Evolutionary conservation across 73 alveolate species (phyloP).

Genomic region (Breviolum minutum): DNA sequence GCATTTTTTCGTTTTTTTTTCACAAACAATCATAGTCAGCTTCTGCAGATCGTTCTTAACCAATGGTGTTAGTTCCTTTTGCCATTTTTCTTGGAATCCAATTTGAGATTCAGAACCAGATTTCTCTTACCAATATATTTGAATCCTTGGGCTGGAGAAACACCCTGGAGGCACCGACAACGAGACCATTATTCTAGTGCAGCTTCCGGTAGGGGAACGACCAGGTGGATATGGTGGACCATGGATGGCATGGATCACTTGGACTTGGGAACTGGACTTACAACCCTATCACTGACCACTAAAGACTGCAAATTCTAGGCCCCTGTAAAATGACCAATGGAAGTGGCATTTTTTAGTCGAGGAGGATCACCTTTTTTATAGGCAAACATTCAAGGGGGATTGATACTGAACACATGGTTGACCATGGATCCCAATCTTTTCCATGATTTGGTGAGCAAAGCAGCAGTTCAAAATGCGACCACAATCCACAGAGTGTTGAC

Average conservation of each 20-base stretch:
- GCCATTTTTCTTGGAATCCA: not conserved
- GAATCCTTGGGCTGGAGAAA: not conserved
- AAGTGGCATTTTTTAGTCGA: too few species aligned
- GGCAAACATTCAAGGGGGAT: too few species aligned
- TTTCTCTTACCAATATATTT: not conserved
- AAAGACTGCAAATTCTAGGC: too few species aligned
- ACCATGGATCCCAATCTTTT: too few species aligned
- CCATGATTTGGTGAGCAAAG: too few species aligned
- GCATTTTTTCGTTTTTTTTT: not conserved
- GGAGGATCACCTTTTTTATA: too few species aligned
- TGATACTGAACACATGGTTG: too few species aligned
- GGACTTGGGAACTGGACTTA: not conserved
- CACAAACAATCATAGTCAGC: not conserved
- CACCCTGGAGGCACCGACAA: constrained; percentile 60
- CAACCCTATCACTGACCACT: not conserved
- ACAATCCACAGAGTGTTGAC: too few species aligned
- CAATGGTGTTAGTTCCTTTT: not conserved
- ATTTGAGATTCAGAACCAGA: not conserved
- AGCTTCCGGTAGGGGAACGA: constrained; percentile 30
- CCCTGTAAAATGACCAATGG: too few species aligned
- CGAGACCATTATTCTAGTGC: constrained; percentile 66
- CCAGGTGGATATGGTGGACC: not conserved
- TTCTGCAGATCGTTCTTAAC: not conserved
- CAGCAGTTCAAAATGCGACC: too few species aligned
- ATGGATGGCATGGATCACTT: not conserved